A percentile compares a stretch with the other conserved stretches of the same genome.
Conservation (phyloP, 257 asterid species). For the Gentiana straminea region DNA sequence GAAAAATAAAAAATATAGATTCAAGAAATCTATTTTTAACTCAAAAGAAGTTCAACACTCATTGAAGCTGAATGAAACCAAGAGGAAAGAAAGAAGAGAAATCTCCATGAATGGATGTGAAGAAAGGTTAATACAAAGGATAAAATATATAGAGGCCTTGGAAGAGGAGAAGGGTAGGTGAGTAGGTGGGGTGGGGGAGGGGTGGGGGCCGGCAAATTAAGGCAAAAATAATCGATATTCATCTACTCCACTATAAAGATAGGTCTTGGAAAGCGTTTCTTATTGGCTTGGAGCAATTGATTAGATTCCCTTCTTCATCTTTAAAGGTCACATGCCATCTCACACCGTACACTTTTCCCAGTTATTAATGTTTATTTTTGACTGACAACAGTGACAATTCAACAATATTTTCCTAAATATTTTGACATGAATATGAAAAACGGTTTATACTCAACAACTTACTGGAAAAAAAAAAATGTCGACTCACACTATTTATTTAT, state of each 20-base stretch:
- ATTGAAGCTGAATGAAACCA: not conserved
- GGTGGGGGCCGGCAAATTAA: constrained; percentile 10
- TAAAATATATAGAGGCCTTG: constrained; percentile 24
- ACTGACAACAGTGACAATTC: too few relatives aligned
- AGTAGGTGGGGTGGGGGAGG: constrained; percentile 12
- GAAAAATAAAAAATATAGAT: not conserved
- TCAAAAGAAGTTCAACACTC: not conserved
- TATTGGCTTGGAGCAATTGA: constrained; percentile 22
- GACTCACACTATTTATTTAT: too few relatives aligned
- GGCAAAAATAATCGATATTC: constrained; percentile 6
- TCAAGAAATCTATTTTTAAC: constrained; percentile 3
- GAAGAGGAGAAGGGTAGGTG: constrained; percentile 21
- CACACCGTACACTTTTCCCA: too few relatives aligned
- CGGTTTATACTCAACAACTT: too few relatives aligned
- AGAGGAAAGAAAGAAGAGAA: constrained; percentile 2
- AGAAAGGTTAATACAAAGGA: constrained; percentile 5
- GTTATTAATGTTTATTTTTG: too few relatives aligned
- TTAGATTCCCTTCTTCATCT: constrained; percentile 30
- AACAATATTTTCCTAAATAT: too few relatives aligned
- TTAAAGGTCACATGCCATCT: too few relatives aligned
- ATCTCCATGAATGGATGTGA: constrained; percentile 5
- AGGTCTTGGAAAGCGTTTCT: constrained; percentile 28
- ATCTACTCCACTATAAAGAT: constrained; percentile 19
- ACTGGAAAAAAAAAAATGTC: too few relatives aligned
- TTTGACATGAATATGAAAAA: too few relatives aligned